Evolutionary conservation across 2,329 filamentous ascomycete species (phyloP).

Genomic region (Claviceps spartinae): DNA sequence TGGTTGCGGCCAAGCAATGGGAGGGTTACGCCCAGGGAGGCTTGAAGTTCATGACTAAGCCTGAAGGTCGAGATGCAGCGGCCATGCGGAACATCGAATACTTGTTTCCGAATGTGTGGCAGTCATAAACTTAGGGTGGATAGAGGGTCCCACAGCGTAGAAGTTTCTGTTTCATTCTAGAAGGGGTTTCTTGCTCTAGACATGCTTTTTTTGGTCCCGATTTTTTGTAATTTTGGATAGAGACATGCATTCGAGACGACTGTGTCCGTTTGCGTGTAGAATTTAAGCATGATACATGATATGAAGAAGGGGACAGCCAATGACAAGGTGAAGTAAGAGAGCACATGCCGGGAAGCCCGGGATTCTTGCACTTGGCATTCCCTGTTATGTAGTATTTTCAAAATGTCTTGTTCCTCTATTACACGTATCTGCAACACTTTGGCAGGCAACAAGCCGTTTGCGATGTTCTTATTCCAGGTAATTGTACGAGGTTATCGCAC

Average conservation of each 20-base stretch:
- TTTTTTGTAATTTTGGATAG: too few species aligned
- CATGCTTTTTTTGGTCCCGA: neutral
- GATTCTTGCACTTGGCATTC: too few species aligned
- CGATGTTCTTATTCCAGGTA: too few species aligned
- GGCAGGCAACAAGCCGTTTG: too few species aligned
- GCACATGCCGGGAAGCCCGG: too few species aligned
- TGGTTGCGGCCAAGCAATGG: constrained; percentile 71
- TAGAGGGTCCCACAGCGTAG: neutral
- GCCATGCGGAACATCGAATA: constrained; percentile 70
- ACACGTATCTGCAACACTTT: too few species aligned
- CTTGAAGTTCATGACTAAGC: constrained; percentile 69
- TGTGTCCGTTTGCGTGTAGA: too few species aligned
- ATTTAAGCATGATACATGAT: too few species aligned
- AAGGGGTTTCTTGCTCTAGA: neutral
- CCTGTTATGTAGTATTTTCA: too few species aligned
- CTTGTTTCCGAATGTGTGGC: constrained; percentile 73
- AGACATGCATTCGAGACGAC: too few species aligned
- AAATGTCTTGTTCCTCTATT: too few species aligned
- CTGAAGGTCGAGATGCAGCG: constrained; percentile 57
- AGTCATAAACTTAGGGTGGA: constrained; percentile 16
- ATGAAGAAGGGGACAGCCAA: neutral
- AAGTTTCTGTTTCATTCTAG: neutral
- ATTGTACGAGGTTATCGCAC: too few species aligned
- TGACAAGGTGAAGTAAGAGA: neutral
- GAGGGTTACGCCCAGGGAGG: constrained; percentile 65